Conservation (phyloP, 2,329 filamentous ascomycete species). For the Boeremia lycopersici region DNA sequence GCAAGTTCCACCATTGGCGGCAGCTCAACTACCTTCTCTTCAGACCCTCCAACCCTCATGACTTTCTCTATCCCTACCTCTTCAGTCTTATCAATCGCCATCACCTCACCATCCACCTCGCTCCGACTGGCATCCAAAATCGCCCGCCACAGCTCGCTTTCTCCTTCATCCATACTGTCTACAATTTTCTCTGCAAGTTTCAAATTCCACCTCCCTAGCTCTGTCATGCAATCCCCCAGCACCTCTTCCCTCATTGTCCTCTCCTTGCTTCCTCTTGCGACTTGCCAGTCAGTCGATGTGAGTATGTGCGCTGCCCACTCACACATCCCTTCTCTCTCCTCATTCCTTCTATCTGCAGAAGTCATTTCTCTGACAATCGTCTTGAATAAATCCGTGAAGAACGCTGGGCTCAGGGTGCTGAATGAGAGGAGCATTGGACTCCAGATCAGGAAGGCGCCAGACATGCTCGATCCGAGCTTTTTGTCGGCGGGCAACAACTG, state of each 20-base stretch:
- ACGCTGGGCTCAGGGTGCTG: slow-evolving; percentile 32
- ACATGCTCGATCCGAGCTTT: slow-evolving; percentile 44
- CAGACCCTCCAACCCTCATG: neutral
- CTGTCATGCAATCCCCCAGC: slow-evolving; percentile 40
- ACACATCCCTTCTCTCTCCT: slow-evolving; percentile 51
- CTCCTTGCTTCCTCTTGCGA: slow-evolving; percentile 16
- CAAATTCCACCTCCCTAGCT: slow-evolving; percentile 47
- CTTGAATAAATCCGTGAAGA: slow-evolving; percentile 49
- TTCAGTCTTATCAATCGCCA: slow-evolving; percentile 15
- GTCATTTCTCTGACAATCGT: slow-evolving; percentile 48
- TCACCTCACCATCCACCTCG: slow-evolving; percentile 9
- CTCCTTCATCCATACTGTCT: slow-evolving; percentile 21
- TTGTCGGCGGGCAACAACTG: slow-evolving; percentile 45
- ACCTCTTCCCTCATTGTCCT: slow-evolving; percentile 20
- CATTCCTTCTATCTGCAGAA: slow-evolving; percentile 29
- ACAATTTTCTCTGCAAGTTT: slow-evolving; percentile 45
- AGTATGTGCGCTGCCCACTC: slow-evolving; percentile 59
- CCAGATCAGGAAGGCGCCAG: slow-evolving; percentile 55
- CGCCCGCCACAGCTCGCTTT: slow-evolving; percentile 21
- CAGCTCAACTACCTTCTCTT: neutral
- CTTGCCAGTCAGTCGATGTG: slow-evolving; percentile 46
- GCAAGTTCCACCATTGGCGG: neutral
- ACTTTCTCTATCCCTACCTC: neutral
- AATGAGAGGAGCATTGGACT: slow-evolving; percentile 48
- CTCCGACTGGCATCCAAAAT: slow-evolving; percentile 42